Percentiles rank a stretch among this genome's conserved stretches.
These are phyloP conservation scores for Venturia nashicola DNA, from an alignment of 2,329 filamentous ascomycete species.

Conservation along the genomic window DNA sequence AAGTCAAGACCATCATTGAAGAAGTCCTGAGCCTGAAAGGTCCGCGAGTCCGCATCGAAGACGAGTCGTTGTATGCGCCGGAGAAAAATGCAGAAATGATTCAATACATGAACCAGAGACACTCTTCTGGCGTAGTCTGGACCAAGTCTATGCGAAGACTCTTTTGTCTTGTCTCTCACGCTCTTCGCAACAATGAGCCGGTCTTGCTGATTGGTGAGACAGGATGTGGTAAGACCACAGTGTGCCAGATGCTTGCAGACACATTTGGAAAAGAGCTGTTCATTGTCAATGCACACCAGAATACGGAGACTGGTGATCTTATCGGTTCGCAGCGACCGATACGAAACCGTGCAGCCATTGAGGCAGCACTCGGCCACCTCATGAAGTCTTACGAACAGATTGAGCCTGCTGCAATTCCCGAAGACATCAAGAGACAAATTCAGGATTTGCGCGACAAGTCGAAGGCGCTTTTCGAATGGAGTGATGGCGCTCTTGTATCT, in stretches of 20 bases:
- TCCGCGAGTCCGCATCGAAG: constrained; percentile 59
- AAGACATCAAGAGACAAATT: constrained; percentile 21
- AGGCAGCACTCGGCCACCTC: constrained; percentile 41
- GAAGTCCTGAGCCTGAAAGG: constrained; percentile 58
- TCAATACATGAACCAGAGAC: constrained; percentile 17
- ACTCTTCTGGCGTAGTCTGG: constrained; percentile 60
- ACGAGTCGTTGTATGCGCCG: constrained; percentile 55
- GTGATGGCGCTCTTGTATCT: constrained; percentile 82
- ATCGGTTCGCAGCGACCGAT: constrained; percentile 92
- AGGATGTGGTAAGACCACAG: constrained; percentile 93
- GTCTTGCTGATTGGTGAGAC: constrained; percentile 93
- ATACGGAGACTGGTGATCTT: constrained; percentile 92
- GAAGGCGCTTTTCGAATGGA: constrained; percentile 91
- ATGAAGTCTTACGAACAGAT: constrained; percentile 37
- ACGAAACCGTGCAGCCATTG: constrained; percentile 65
- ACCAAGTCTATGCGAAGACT: constrained; percentile 87
- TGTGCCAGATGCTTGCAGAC: constrained; percentile 84
- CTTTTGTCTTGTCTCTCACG: constrained; percentile 78
- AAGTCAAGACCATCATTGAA: constrained; percentile 82
- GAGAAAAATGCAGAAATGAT: constrained; percentile 24
- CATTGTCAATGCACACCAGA: constrained; percentile 95
- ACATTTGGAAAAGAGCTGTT: constrained; percentile 64
- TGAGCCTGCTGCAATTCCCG: neutral
- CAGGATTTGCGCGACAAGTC: constrained; percentile 45
- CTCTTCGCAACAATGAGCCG: constrained; percentile 81